Conservation (phyloP, 768 basidiomycete species). For the Boletus vermiculosoides region DNA sequence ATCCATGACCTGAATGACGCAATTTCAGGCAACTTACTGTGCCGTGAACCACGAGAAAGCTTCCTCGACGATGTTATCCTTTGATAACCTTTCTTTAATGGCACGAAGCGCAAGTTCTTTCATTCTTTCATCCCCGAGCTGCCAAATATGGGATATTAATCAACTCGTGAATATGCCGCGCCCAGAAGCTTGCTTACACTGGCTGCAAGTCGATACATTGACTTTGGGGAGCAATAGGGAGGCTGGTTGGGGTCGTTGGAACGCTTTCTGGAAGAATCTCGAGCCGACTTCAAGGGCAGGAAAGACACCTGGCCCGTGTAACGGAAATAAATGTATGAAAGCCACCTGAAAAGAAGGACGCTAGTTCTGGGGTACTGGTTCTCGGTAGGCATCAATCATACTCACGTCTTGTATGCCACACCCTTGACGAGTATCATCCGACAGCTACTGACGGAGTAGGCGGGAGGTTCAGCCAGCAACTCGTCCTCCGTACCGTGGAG, state of each 20-base stretch:
- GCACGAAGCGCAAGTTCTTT: conserved; percentile 26
- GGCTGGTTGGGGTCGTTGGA: neutral
- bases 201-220: conserved; percentile 37
- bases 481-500: neutral
- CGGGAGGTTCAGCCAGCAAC: conserved; percentile 9
- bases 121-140: conserved; percentile 28
- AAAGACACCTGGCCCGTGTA: conserved; percentile 32
- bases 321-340: conserved; percentile 30
- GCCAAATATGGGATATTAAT: neutral
- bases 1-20: neutral
- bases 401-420: conserved; percentile 30
- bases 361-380: neutral
- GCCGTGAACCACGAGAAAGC: conserved; percentile 33
- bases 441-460: conserved; percentile 22
- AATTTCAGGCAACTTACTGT: conserved; percentile 22
- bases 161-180: neutral
- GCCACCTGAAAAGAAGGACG: conserved; percentile 21
- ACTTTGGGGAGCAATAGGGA: conserved; percentile 35
- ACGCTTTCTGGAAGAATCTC: neutral
- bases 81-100: conserved; percentile 23
- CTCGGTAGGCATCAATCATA: neutral
- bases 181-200: conserved; percentile 16
- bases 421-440: conserved; percentile 31
- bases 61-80: conserved; percentile 29
- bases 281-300: conserved; percentile 23